Evolutionary conservation across 176 grass and related monocot species (phyloP).

Genomic region (Raddia guianensis): DNA sequence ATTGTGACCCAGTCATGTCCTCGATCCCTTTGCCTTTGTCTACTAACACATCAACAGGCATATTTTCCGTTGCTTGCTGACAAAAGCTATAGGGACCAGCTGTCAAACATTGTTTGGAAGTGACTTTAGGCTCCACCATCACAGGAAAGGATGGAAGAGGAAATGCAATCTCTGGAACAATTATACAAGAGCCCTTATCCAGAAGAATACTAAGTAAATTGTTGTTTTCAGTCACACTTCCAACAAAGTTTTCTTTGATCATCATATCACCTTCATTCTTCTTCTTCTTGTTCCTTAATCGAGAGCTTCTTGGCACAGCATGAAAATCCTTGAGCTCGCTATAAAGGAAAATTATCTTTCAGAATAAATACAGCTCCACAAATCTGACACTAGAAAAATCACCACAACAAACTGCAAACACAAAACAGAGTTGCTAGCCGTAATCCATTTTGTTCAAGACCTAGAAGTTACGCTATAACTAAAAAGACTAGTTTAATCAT

Average conservation of each 20-base stretch:
- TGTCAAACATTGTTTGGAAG: conserved; percentile 60
- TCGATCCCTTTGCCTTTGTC: conserved; percentile 38
- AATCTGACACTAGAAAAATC: conserved; percentile 31
- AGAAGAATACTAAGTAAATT: conserved; percentile 83
- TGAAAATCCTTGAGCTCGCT: conserved; percentile 57
- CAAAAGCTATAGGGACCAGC: conserved; percentile 52
- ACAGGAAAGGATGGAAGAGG: conserved; percentile 48
- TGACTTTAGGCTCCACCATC: conserved; percentile 44
- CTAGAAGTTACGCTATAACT: not conserved
- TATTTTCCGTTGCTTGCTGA: conserved; percentile 49
- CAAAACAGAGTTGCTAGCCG: conserved; percentile 21
- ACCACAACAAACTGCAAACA: not conserved
- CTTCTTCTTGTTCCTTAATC: conserved; percentile 86
- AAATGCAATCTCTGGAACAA: conserved; percentile 67
- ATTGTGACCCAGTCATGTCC: conserved; percentile 45
- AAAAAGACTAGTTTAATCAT: conserved; percentile 14
- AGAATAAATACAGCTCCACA: conserved; percentile 39
- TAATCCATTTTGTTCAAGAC: conserved; percentile 28
- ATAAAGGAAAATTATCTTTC: conserved; percentile 35
- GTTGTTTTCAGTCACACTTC: conserved; percentile 86
- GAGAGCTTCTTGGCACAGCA: conserved; percentile 79
- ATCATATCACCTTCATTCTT: conserved; percentile 86
- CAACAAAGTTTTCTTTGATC: conserved; percentile 87
- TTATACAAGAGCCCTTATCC: conserved; percentile 70
- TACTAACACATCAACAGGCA: conserved; percentile 42